Evolutionary conservation across 345 rosid genomes (phyloP), one percentile per base, ranked within the genome.

Genomic region (Turnera subulata): DNA sequence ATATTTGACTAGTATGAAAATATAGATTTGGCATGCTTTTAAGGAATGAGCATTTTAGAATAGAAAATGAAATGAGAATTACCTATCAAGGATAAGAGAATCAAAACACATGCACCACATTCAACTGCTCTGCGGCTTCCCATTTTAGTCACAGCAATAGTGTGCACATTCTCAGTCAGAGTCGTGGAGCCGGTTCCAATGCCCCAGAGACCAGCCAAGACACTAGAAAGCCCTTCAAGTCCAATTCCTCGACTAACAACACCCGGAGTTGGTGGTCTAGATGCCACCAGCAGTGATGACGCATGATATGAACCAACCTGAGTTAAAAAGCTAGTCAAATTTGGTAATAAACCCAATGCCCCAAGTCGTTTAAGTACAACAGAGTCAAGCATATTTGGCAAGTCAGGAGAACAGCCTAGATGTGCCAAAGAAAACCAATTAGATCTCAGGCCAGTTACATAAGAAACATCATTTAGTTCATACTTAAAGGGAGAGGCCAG

Each of bases 221-320:
- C 53, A 63, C 97, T 86, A 44, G 83, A 79, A 62, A 89, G 66
- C 24, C 99, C 99, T 76, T 93, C 99, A 46, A 93, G 93, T 66
- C 99, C 99, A 56, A 93, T 89, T 21, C 86, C 99, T 48, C 99
- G 83, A 63, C 96, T 85, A 50, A 93, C 79, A 66, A 93, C 82
- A 52, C 99, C 97, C 25, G 76, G 82, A 20, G 99, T 86, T 56
- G 99, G 99, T 74, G 99, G 99, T 32, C 82, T 84, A 2, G 94
- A 84, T 61, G 99, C 93, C 77, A 81, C 94, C 73, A 93, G 64
- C 58, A 89, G 69, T 20, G 99, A 82, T 32, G 99, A 78, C 21
- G 96, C 99, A 51, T 93, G 99, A 73, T 85, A 93, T 19, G 97
- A 93, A 35, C 99, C 99, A 70, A 86, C 99, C 99, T 93, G 67